Evolutionary conservation across 2,329 filamentous ascomycete genomes (phyloP).

Genomic region (Neonectria sp.): DNA sequence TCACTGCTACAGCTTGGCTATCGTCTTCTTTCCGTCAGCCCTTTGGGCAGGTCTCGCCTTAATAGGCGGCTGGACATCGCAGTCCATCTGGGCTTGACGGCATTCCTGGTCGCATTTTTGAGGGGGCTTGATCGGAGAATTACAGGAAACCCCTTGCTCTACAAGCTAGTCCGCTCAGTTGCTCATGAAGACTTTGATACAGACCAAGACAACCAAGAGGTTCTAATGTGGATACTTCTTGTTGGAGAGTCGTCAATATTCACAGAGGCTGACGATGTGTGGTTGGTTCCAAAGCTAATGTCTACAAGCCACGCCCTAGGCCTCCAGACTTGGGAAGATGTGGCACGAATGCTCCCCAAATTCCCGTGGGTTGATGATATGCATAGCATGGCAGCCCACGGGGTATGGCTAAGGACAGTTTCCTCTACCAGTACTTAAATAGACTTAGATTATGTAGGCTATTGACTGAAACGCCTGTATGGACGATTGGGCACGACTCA

Average conservation of each 20-base stretch:
- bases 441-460: no score
- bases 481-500: no score
- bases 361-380: constrained; percentile 26
- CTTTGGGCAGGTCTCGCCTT: background rate
- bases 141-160: constrained; percentile 17
- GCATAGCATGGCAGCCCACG: background rate
- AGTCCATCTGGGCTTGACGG: constrained; percentile 13
- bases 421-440: no score
- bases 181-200: background rate
- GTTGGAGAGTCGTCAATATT: constrained; percentile 18
- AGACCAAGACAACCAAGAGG: background rate
- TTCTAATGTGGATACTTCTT: constrained; percentile 22
- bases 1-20: constrained; percentile 25
- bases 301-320: background rate
- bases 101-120: constrained; percentile 16
- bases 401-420: background rate
- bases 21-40: constrained; percentile 23
- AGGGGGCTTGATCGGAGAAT: constrained; percentile 22
- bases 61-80: background rate
- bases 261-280: constrained; percentile 13
- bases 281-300: constrained; percentile 19
- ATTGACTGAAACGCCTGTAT: no score
- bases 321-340: constrained; percentile 24
- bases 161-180: constrained; percentile 3
- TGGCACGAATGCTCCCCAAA: background rate